A percentile compares a stretch with the other conserved stretches of the same genome.
phyloP scores from a whole-genome alignment of 129 eudicot species.

The Pseudognaphalium luteoalbum region DNA sequence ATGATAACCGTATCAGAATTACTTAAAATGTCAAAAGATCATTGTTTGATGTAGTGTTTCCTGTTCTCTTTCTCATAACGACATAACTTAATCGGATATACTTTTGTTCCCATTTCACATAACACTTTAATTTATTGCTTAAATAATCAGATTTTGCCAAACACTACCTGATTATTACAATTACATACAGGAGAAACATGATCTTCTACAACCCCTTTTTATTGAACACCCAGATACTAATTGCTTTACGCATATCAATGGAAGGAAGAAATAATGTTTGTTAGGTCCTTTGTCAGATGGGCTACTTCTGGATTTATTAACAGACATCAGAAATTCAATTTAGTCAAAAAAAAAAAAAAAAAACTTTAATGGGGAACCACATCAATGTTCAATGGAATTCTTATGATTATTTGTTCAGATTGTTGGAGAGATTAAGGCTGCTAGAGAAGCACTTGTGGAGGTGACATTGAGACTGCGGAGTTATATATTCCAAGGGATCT shows the following conservation, averaged over 20 bases:
- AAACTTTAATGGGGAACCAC: not conserved
- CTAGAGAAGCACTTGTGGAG: constrained; percentile 93
- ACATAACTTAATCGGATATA: no score
- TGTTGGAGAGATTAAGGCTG: constrained; percentile 92
- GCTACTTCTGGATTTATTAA: not conserved
- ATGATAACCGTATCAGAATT: no score
- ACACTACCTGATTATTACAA: not conserved
- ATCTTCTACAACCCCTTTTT: not conserved
- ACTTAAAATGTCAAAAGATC: no score
- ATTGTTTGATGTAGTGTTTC: no score
- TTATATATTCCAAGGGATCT: constrained; percentile 64
- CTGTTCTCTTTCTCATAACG: no score
- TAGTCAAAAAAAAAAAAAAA: not conserved
- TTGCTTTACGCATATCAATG: not conserved
- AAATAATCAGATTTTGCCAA: not conserved
- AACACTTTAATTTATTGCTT: not conserved
- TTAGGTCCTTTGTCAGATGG: not conserved
- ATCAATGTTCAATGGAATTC: not conserved
- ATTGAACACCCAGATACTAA: not conserved
- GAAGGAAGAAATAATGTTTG: not conserved
- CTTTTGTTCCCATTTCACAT: not conserved
- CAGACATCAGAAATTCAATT: not conserved
- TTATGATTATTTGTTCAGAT: constrained; percentile 49
- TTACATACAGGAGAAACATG: not conserved
- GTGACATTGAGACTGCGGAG: constrained; percentile 81